Evolutionary conservation across 768 basidiomycete species (phyloP).

Genomic region (Pisolithus tinctorius): DNA sequence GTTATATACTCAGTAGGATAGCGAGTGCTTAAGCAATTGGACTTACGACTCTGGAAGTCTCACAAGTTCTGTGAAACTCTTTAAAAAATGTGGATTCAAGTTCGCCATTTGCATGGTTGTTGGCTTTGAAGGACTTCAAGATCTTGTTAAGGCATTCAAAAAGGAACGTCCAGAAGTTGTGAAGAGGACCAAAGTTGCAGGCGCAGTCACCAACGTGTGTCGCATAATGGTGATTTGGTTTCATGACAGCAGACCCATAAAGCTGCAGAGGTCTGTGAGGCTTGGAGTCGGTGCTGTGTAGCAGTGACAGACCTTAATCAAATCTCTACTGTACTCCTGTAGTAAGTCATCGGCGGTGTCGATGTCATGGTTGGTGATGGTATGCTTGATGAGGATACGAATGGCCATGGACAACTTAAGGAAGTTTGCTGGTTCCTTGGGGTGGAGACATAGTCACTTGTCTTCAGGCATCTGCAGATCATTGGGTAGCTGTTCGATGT

Average conservation of each 20-base stretch:
- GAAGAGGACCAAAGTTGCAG: constrained; percentile 4
- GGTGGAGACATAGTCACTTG: constrained; percentile 15
- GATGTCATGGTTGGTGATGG: constrained; percentile 6
- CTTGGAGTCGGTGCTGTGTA: constrained; percentile 3
- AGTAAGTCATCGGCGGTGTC: constrained; percentile 11
- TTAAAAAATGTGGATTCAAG: neutral
- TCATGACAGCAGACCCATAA: constrained; percentile 24
- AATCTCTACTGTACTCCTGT: constrained; percentile 16
- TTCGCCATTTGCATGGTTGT: no score
- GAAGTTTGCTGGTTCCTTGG: neutral
- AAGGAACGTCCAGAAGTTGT: no score
- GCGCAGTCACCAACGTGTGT: constrained; percentile 23
- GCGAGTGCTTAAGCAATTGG: constrained; percentile 2
- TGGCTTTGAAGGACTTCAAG: no score
- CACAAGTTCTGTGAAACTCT: constrained; percentile 18
- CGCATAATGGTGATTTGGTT: constrained; percentile 33
- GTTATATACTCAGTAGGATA: neutral
- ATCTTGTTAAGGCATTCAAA: no score
- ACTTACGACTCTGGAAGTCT: constrained; percentile 14
- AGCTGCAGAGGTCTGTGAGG: constrained; percentile 13
- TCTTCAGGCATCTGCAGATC: constrained; percentile 6
- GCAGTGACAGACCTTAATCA: constrained; percentile 12
- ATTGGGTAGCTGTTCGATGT: neutral
- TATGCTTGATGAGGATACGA: constrained; percentile 5
- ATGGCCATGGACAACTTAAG: constrained; percentile 13